Evolutionary conservation across 495 filamentous ascomycete species (phyloP).

Genomic region (Penicillium verhagenii): DNA sequence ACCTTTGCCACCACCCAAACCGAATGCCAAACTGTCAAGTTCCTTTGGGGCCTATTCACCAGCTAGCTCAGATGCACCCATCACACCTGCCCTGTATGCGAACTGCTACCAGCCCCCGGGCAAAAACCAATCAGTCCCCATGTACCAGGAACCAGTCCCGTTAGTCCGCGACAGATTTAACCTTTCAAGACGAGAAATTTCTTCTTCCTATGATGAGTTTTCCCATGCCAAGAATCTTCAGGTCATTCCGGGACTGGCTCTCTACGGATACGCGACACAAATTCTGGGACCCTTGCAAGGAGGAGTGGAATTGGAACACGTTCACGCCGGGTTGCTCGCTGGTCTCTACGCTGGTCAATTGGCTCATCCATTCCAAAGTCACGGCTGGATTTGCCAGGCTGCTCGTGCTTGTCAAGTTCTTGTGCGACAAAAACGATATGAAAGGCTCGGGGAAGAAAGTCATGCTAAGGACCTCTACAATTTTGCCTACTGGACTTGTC

Average conservation of each 20-base stretch:
- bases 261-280: constrained; percentile 80
- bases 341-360: constrained; percentile 87
- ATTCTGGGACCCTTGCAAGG: constrained; percentile 83
- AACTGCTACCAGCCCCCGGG: too few species aligned
- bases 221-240: constrained; percentile 66
- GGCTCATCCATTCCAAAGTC: constrained; percentile 84
- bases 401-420: constrained; percentile 74
- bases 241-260: constrained; percentile 82
- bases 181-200: constrained; percentile 14
- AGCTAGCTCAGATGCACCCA: constrained; percentile 28
- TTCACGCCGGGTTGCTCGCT: constrained; percentile 82
- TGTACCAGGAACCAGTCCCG: constrained; percentile 15
- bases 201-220: constrained; percentile 6
- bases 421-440: constrained; percentile 57
- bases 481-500: constrained; percentile 89
- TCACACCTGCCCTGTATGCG: too few species aligned
- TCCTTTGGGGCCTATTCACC: constrained; percentile 21
- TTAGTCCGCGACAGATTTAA: constrained; percentile 7
- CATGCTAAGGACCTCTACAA: constrained; percentile 53
- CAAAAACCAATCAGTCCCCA: too few species aligned
- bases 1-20: neutral
- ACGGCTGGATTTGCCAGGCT: constrained; percentile 80
- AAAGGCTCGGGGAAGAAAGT: constrained; percentile 25
- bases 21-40: constrained; percentile 6
- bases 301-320: constrained; percentile 73